Base-by-base conservation (phyloP, 148 eudicot species). In the Rhododendron williamsianum region DNA sequence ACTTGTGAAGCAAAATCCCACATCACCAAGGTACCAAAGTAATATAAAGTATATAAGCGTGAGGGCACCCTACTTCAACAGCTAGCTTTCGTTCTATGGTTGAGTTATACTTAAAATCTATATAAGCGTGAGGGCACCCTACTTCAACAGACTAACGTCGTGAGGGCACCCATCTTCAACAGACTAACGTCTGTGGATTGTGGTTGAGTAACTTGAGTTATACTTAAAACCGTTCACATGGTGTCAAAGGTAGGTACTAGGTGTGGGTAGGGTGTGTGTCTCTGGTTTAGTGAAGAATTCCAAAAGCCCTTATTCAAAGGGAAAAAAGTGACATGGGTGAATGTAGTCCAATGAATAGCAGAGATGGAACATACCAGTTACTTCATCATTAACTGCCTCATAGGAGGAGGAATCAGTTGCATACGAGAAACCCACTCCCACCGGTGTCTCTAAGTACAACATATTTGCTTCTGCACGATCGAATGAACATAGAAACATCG, bases 351-450 rank as follows among this genome's bases (percentile, higher is more conserved):
- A 7, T 49, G 63, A 80, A 51, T 15, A 12, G 4, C 2, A 13
- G 19, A 18, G 15, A 81, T 52, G n/a, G 27, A 16, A 81, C 69
- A 85, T 93, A 93, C 99, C 99, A 88, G 99, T 97, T 80, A 90
- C 86, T 56, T 89, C 91, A 91, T 97, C 99, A 92, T 91, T 91
- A 15, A 97, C 94, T 18, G 92, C 79, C 83, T 85, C 91, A 90
- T 94, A 93, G 58, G 96, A 86, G 45, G 95, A 90, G 46, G 92
- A 83, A 87, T 93, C 91, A 89, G 87, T 89, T 43, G 98, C 87
- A 91, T 94, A 97, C 82, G 99, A 97, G 87, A 91, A 97, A 3
- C 99, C 99, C 85, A 97, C 99, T 89, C 99, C 99, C 82, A 93
- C 90, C 33, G 99, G 99, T 82, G 99, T 90, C 89, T 97, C 99